Base-by-base conservation (phyloP, 2,329 filamentous ascomycete species). In the Thelonectria discophora region DNA sequence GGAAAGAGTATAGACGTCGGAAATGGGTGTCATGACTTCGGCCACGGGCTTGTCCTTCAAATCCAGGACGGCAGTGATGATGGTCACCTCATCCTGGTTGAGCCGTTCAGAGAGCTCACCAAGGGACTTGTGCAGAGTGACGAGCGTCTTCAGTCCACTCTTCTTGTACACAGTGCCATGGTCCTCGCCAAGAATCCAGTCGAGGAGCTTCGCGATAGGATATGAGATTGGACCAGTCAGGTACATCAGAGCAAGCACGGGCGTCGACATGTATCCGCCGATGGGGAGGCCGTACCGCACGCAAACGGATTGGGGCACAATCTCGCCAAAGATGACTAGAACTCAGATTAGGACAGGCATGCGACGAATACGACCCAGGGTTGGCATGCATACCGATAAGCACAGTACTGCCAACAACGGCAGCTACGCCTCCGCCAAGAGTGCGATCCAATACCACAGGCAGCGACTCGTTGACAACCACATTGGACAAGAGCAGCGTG, bases 81-180 rank as follows among this genome's bases (percentile, higher is more conserved):
- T 99, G 62, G 95, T 98, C 67, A 99, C 95, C 77, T 99, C 95
- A 74, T 99, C 95, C 69, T 97, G 91, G 77, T 97, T 98, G 55
- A 99, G 82, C 60, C 95, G 90, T 74, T 99, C 93, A 40, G 90
- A 90, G 30, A 91, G 90, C 47, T 92, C 89, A 27, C 95, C 95
- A 12, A 98, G 81, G 2, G 92, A 96, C 78, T 96, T 93, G 81
- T 99, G 95, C 15, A 99, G 83, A 0, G 93, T 97, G 27, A 99
- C 95, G 30, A 99, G 83, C 0, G 95, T 98, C 82, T 99, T 99
- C 69, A 99, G 80, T 0, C 95, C 95, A 63, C 93, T 94, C 82
- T 98, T 99, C 80, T 98, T 98, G 86, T 99, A 99, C 45, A 94
- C 89, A 1, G 94, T 97, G 55, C 94, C 94, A 75, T 98, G 94